These are phyloP conservation scores for Starmerella bombi DNA, from an alignment of 805 yeast genomes.

Conservation along the genomic window DNA sequence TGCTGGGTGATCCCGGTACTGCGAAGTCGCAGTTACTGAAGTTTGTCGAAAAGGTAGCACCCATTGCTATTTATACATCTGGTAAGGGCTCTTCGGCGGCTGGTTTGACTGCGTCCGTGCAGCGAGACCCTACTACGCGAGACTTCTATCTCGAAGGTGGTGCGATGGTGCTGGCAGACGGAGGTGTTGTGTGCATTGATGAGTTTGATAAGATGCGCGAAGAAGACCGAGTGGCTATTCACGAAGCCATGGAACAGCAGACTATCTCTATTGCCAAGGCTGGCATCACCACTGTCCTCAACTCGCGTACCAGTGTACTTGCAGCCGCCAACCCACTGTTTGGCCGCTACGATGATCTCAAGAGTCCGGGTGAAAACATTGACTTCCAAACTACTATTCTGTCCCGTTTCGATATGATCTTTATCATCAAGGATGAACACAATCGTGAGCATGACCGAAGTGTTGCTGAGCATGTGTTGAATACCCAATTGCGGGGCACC, in stretches of 20 bases:
- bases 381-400: conserved; percentile 94
- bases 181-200: conserved; percentile 98
- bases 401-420: conserved; percentile 97
- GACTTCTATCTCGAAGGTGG: conserved; percentile 97
- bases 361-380: conserved; percentile 93
- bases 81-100: conserved; percentile 99
- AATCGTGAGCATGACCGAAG: conserved; percentile 71
- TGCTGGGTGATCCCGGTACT: conserved; percentile 97
- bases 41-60: conserved; percentile 88
- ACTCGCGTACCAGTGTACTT: conserved; percentile 88
- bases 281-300: conserved; percentile 91
- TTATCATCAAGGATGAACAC: conserved; percentile 91
- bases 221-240: conserved; percentile 96
- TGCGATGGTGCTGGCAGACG: conserved; percentile 99
- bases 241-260: conserved; percentile 99
- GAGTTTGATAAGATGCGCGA: conserved; percentile 99
- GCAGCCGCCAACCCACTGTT: conserved; percentile 98
- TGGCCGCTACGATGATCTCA: conserved; percentile 92
- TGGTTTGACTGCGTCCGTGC: conserved; percentile 96
- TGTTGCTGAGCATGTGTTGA: conserved; percentile 90
- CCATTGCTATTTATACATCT: conserved; percentile 89
- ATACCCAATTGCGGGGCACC: conserved; percentile 74
- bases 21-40: conserved; percentile 93
- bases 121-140: conserved; percentile 69
- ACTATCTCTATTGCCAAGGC: conserved; percentile 98